Evolutionary conservation across 139 green algal species (phyloP).

Genomic region (Coccomyxa sp.): DNA sequence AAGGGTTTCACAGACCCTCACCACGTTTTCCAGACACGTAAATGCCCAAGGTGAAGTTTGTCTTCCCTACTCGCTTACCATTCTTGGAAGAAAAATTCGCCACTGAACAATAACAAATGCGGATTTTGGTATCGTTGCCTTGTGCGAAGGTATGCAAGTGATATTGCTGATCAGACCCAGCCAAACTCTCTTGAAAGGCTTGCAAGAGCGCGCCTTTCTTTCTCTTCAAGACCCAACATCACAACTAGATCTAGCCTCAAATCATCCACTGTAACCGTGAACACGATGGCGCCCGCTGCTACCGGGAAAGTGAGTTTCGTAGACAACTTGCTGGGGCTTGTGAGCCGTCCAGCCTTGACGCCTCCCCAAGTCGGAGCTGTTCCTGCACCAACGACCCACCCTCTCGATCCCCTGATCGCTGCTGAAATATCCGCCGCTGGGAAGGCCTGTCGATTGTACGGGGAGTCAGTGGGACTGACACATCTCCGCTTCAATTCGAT

Average conservation of each 20-base stretch:
- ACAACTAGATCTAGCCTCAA: not conserved
- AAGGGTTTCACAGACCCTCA: no score
- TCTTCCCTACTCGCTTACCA: no score
- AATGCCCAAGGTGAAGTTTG: no score
- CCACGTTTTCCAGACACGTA: no score
- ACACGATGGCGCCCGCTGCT: not conserved
- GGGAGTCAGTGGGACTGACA: constrained; percentile 12
- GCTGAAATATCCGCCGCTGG: constrained; percentile 36
- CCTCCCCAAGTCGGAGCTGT: not conserved
- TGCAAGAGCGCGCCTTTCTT: not conserved
- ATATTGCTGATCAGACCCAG: no score
- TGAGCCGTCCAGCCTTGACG: not conserved
- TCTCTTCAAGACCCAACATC: not conserved
- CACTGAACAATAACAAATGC: no score
- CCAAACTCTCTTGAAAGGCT: not conserved
- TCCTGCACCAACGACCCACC: constrained; percentile 16
- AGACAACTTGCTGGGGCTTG: no score
- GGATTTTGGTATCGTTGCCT: not conserved
- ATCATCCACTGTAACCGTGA: not conserved
- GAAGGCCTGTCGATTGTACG: constrained; percentile 22
- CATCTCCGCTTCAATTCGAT: constrained; percentile 46
- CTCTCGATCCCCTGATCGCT: constrained; percentile 35
- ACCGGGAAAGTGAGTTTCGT: no score
- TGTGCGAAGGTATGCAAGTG: constrained; percentile 1
- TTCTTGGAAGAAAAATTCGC: no score